phyloP scores from a whole-genome alignment of 2,329 filamentous ascomycete species.

The Hortaea werneckii region DNA sequence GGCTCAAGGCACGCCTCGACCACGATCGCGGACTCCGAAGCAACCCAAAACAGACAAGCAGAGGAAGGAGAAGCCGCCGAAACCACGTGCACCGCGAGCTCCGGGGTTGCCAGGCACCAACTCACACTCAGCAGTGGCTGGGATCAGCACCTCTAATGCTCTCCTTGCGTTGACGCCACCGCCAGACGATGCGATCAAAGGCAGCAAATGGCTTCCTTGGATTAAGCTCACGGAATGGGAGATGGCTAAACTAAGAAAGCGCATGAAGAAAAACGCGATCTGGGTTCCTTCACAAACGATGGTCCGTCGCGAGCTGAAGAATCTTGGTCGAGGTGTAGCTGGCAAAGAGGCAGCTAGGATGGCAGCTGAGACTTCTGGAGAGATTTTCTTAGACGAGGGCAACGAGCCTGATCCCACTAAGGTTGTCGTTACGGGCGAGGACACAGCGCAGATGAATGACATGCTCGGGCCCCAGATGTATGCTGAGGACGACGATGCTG shows the following conservation, averaged over 20 bases:
- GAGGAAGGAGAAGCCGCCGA: constrained; percentile 28
- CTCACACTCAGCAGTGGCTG: constrained; percentile 43
- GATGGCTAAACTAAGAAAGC: constrained; percentile 63
- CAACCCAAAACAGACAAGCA: constrained; percentile 23
- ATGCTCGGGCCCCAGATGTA: constrained; percentile 22
- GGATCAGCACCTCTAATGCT: constrained; percentile 53
- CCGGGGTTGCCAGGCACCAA: constrained; percentile 42
- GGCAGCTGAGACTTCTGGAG: constrained; percentile 56
- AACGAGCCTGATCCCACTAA: constrained; percentile 26
- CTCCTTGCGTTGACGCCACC: constrained; percentile 49
- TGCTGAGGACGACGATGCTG: constrained; percentile 37
- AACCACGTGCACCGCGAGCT: constrained; percentile 30
- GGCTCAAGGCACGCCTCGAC: constrained; percentile 15
- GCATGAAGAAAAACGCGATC: constrained; percentile 85
- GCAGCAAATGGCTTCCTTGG: constrained; percentile 54
- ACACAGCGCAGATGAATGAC: constrained; percentile 21
- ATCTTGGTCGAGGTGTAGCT: constrained; percentile 48
- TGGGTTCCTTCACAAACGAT: constrained; percentile 80
- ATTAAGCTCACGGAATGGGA: constrained; percentile 56
- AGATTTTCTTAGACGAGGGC: constrained; percentile 52
- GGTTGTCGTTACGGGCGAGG: constrained; percentile 22
- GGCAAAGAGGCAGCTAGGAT: constrained; percentile 35
- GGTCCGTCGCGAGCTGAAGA: constrained; percentile 68
- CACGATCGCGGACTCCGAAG: constrained; percentile 27
- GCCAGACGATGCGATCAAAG: constrained; percentile 48